A percentile compares a stretch with the other conserved stretches of the same genome.
Evolutionary conservation across 2,329 filamentous ascomycete species (phyloP).

Genomic region (Zymoseptoria ardabiliae): DNA sequence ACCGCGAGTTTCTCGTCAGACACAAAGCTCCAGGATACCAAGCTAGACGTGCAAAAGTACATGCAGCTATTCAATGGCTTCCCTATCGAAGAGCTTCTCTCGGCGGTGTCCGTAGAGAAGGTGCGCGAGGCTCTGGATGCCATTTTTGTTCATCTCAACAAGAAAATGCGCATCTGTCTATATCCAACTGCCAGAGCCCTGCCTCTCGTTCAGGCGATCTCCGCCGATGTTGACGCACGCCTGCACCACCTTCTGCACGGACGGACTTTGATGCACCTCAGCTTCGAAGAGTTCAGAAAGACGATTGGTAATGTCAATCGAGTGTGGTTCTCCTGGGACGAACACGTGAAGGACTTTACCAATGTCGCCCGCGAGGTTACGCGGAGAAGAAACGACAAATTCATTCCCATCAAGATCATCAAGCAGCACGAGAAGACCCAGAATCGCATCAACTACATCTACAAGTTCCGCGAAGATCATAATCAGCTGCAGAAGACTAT

Average conservation of each 20-base stretch:
- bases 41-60: constrained; percentile 95
- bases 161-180: constrained; percentile 91
- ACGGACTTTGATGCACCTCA: constrained; percentile 80
- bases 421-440: constrained; percentile 84
- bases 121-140: constrained; percentile 80
- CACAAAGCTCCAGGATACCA: constrained; percentile 90
- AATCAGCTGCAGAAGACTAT: constrained; percentile 96
- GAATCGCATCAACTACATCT: constrained; percentile 84
- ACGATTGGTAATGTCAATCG: constrained; percentile 77
- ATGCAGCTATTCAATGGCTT: constrained; percentile 99
- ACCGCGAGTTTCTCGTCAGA: constrained; percentile 95
- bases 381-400: constrained; percentile 88
- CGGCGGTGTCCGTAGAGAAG: constrained; percentile 81
- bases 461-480: constrained; percentile 91
- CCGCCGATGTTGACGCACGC: constrained; percentile 79
- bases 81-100: constrained; percentile 86
- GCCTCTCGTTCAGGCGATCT: constrained; percentile 94
- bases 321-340: constrained; percentile 91
- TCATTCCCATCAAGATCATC: constrained; percentile 94
- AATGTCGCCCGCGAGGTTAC: constrained; percentile 95
- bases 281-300: constrained; percentile 80
- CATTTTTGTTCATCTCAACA: constrained; percentile 93
- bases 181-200: constrained; percentile 90
- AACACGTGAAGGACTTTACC: constrained; percentile 94
- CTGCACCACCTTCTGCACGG: constrained; percentile 82